These are phyloP conservation scores for Cladosporium sp. DNA, from an alignment of 2,329 filamentous ascomycete species.

Conservation along the genomic window DNA sequence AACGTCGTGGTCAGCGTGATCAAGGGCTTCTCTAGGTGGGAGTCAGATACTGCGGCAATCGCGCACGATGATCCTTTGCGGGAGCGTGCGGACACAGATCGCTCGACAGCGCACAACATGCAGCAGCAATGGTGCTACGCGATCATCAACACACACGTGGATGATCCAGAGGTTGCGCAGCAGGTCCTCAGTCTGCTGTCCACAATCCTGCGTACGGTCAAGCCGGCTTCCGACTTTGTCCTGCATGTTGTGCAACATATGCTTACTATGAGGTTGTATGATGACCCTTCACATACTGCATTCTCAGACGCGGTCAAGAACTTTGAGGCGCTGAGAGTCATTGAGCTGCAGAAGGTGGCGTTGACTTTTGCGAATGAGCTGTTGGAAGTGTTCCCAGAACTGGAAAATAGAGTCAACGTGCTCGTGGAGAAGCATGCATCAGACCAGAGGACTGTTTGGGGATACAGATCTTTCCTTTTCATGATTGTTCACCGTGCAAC, in stretches of 20 bases:
- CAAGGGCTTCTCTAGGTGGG: constrained; percentile 85
- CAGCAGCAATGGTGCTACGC: constrained; percentile 65
- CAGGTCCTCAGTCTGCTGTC: constrained; percentile 29
- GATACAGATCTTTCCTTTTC: constrained; percentile 86
- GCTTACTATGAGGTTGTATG: constrained; percentile 72
- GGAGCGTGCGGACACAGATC: constrained; percentile 55
- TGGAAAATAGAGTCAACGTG: constrained; percentile 78
- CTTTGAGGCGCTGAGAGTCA: constrained; percentile 76
- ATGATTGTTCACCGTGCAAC: constrained; percentile 86
- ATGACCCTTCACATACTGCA: constrained; percentile 64
- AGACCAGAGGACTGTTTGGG: constrained; percentile 80
- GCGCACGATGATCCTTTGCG: constrained; percentile 42
- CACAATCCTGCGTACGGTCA: constrained; percentile 26
- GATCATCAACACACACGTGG: constrained; percentile 66
- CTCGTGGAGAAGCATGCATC: constrained; percentile 67
- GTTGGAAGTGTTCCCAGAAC: constrained; percentile 75
- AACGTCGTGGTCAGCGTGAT: constrained; percentile 84
- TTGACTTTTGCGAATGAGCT: constrained; percentile 90
- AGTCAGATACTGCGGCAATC: constrained; percentile 38
- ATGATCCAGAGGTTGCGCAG: constrained; percentile 40
- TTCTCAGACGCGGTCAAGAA: constrained; percentile 90
- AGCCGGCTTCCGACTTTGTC: constrained; percentile 56
- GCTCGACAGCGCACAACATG: constrained; percentile 43
- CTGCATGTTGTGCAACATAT: constrained; percentile 89
- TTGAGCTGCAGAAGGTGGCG: constrained; percentile 84